Conservation (phyloP, 345 rosid species). For the Linum usitatissimum region DNA sequence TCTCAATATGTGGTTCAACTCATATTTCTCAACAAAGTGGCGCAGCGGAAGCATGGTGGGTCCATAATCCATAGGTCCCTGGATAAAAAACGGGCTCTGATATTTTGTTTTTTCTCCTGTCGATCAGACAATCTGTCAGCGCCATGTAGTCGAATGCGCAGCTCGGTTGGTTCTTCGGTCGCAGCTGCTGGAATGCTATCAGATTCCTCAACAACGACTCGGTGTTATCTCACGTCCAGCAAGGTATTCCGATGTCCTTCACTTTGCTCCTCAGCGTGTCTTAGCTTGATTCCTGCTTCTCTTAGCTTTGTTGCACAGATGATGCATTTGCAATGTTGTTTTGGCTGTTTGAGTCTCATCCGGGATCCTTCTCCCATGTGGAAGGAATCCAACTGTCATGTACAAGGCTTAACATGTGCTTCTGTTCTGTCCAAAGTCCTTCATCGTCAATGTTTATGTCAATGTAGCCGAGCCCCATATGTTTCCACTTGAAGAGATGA, state of each 20-base stretch:
- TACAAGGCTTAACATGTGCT: constrained; percentile 9
- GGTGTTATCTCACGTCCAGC: constrained; percentile 13
- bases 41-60: too few relatives aligned
- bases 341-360: neutral
- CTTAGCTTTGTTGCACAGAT: constrained; percentile 12
- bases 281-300: constrained; percentile 22
- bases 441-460: neutral
- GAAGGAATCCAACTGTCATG: constrained; percentile 7
- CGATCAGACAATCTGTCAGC: constrained; percentile 15
- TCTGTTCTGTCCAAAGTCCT: neutral
- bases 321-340: neutral
- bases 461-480: neutral
- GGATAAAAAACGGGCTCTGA: too few relatives aligned
- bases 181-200: constrained; percentile 1
- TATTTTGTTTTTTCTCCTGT: neutral
- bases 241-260: neutral
- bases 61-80: too few relatives aligned
- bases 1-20: too few relatives aligned
- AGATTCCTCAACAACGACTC: neutral
- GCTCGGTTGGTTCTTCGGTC: neutral
- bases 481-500: neutral
- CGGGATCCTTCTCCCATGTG: neutral
- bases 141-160: constrained; percentile 8
- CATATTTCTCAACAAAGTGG: too few relatives aligned
- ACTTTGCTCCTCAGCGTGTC: neutral